Conservation (phyloP, 495 filamentous ascomycete species). For the Evansstolkia leycettana region DNA sequence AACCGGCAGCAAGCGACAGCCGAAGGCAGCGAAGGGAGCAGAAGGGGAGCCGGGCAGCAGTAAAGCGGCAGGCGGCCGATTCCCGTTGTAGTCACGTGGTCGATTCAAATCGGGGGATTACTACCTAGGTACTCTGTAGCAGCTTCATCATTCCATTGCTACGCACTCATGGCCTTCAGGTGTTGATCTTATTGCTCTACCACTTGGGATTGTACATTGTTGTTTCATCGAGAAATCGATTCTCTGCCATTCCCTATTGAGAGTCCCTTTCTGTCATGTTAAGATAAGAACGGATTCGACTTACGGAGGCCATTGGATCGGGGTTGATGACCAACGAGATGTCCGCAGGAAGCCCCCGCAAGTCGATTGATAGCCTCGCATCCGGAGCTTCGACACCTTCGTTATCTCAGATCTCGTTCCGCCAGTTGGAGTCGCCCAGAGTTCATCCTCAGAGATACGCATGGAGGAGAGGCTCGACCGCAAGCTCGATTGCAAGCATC, state of each 20-base stretch:
- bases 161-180: too few species aligned
- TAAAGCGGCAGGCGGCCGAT: too few species aligned
- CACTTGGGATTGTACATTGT: neutral
- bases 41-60: too few species aligned
- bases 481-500: constrained; percentile 77
- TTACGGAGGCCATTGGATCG: constrained; percentile 26
- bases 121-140: too few species aligned
- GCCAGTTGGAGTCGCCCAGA: constrained; percentile 29
- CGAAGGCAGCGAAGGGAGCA: too few species aligned
- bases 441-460: constrained; percentile 31
- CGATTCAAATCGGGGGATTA: too few species aligned
- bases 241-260: neutral
- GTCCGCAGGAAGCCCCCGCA: constrained; percentile 52
- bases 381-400: constrained; percentile 38
- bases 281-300: constrained; percentile 23
- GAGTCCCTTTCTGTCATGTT: constrained; percentile 29
- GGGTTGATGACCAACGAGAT: constrained; percentile 38
- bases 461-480: constrained; percentile 64
- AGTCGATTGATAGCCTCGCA: constrained; percentile 56
- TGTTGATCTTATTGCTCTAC: too few species aligned
- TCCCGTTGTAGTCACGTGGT: too few species aligned
- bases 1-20: too few species aligned
- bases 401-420: constrained; percentile 47
- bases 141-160: too few species aligned
- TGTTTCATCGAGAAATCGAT: neutral